phyloP scores from a whole-genome alignment of 768 basidiomycete species.

The Kondoa malvinella region DNA sequence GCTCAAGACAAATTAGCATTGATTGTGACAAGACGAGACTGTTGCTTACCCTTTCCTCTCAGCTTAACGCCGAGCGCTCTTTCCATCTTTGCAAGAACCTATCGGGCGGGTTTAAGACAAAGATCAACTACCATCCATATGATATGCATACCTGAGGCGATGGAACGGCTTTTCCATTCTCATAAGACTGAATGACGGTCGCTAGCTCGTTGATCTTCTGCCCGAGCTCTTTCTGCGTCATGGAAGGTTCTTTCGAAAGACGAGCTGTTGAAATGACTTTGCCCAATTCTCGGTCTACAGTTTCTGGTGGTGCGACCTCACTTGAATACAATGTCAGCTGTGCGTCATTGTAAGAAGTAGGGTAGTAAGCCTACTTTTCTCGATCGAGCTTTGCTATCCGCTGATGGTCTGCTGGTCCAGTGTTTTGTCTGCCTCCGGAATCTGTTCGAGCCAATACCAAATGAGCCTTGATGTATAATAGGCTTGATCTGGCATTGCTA shows the following conservation, averaged over 20 bases:
- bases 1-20: too few relatives aligned
- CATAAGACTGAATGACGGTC: slow-evolving; percentile 16
- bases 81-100: background rate
- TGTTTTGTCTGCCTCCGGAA: slow-evolving; percentile 1
- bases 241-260: slow-evolving; percentile 1
- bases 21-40: too few relatives aligned
- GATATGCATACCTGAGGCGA: background rate
- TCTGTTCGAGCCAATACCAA: background rate
- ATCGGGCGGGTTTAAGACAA: background rate
- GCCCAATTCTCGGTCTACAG: slow-evolving; percentile 12
- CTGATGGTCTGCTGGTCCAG: background rate
- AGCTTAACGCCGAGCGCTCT: background rate
- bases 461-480: background rate
- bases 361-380: slow-evolving; percentile 1
- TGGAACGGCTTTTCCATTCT: slow-evolving; percentile 8
- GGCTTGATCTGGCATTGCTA: background rate
- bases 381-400: slow-evolving; percentile 6
- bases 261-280: slow-evolving; percentile 15
- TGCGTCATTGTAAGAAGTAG: background rate
- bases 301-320: slow-evolving; percentile 14
- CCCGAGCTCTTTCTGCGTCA: slow-evolving; percentile 19
- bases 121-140: background rate
- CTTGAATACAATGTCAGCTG: background rate
- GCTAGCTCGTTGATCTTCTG: slow-evolving; percentile 16
- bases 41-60: background rate